Evolutionary conservation across 169 alveolate species (phyloP).

Genomic region (Eimeria falciformis): DNA sequence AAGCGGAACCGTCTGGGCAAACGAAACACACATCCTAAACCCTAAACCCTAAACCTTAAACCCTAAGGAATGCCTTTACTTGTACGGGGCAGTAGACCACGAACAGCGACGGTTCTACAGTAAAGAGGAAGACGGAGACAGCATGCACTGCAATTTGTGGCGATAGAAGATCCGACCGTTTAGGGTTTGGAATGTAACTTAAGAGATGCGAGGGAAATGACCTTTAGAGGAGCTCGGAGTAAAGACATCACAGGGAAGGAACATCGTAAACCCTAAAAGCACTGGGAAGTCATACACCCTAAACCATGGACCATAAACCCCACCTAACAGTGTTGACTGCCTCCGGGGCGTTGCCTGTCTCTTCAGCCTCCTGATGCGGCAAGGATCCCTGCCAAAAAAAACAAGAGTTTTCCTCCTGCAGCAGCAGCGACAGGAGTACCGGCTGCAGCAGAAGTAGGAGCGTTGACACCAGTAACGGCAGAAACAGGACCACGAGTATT

Average conservation of each 20-base stretch:
- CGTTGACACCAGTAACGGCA: not conserved
- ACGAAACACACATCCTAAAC: not conserved
- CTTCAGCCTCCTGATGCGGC: not conserved
- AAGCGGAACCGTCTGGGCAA: slow-evolving; percentile 17
- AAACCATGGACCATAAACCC: too few species aligned
- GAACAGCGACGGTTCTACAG: too few species aligned
- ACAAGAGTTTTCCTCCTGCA: not conserved
- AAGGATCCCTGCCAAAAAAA: not conserved
- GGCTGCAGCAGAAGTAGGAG: slow-evolving; percentile 5
- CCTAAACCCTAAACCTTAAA: not conserved
- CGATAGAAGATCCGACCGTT: too few species aligned
- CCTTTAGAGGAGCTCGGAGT: too few species aligned
- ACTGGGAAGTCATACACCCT: too few species aligned
- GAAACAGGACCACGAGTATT: not conserved
- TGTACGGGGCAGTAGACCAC: not conserved
- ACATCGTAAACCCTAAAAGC: too few species aligned
- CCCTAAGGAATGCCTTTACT: not conserved
- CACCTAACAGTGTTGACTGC: not conserved
- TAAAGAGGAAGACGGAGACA: too few species aligned
- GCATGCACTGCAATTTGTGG: too few species aligned
- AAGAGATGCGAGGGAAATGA: too few species aligned
- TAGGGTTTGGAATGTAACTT: too few species aligned
- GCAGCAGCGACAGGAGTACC: not conserved
- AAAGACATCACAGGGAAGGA: too few species aligned
- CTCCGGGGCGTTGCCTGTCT: not conserved